Evolutionary conservation across 2,329 filamentous ascomycete species (phyloP).

Genomic region (Epichloe sylvatica): DNA sequence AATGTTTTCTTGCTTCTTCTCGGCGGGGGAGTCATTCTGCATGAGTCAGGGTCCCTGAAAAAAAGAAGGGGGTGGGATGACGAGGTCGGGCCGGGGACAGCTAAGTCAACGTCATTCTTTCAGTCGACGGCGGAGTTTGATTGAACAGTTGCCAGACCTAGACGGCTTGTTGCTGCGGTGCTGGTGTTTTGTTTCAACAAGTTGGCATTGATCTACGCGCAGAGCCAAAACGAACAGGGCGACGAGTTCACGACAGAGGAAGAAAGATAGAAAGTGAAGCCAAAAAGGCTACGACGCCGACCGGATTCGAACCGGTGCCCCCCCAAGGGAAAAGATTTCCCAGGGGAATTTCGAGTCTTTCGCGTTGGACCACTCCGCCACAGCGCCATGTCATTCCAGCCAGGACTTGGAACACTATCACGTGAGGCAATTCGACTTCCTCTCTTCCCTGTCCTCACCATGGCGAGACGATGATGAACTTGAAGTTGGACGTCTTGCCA

Average conservation of each 20-base stretch:
- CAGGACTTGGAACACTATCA: not conserved
- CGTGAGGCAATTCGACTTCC: not conserved
- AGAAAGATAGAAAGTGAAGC: not conserved
- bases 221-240: not conserved
- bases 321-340: constrained; percentile 17
- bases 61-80: not conserved
- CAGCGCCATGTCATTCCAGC: constrained; percentile 8
- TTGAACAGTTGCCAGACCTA: no score
- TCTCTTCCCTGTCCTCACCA: no score
- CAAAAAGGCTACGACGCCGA: constrained; percentile 14
- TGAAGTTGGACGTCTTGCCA: no score
- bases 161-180: no score
- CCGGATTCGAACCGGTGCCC: constrained; percentile 22
- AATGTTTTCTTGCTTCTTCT: not conserved
- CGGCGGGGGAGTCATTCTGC: constrained; percentile 1
- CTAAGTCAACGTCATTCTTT: no score
- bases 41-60: not conserved
- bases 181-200: no score
- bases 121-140: no score
- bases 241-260: not conserved
- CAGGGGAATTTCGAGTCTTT: constrained; percentile 15
- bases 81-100: no score
- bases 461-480: no score
- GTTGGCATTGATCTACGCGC: no score
- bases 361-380: constrained; percentile 21